Conservation (phyloP, 2,329 filamentous ascomycete genomes). For the Penicillium expansum region DNA sequence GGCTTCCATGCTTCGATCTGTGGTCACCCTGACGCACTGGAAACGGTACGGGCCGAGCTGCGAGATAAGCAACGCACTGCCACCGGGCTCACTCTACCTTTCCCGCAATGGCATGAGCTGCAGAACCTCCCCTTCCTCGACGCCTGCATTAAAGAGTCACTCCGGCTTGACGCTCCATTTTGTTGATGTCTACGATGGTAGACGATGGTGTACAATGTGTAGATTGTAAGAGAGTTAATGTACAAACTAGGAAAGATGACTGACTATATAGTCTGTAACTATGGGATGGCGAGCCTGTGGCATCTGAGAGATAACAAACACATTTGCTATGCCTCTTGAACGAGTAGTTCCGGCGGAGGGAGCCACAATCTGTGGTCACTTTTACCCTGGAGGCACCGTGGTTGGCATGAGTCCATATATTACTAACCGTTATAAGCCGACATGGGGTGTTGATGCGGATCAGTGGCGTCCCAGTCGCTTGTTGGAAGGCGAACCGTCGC, state of each 20-base stretch:
- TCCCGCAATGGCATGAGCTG: constrained; percentile 6
- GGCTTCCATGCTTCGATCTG: constrained; percentile 7
- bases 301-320: too few species aligned
- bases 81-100: constrained; percentile 1
- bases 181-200: too few species aligned
- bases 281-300: too few species aligned
- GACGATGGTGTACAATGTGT: too few species aligned
- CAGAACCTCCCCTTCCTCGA: constrained; percentile 7
- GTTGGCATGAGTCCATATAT: constrained; percentile 8
- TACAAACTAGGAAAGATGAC: too few species aligned
- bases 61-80: constrained; percentile 5
- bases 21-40: constrained; percentile 6
- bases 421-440: constrained; percentile 7
- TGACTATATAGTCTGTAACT: too few species aligned
- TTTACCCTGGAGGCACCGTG: constrained; percentile 6
- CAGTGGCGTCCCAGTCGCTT: constrained; percentile 6
- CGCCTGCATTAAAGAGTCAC: constrained; percentile 6
- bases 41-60: constrained; percentile 6
- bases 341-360: constrained; percentile 2
- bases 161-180: constrained; percentile 6
- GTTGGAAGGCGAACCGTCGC: constrained; percentile 4
- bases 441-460: constrained; percentile 5
- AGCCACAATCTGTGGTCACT: constrained; percentile 5
- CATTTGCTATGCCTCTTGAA: constrained; percentile 7
- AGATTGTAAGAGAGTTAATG: too few species aligned